Percentiles rank a stretch among this genome's conserved stretches.
Conservation (phyloP, 179 eudicot species). For the Beta lomatogona region DNA sequence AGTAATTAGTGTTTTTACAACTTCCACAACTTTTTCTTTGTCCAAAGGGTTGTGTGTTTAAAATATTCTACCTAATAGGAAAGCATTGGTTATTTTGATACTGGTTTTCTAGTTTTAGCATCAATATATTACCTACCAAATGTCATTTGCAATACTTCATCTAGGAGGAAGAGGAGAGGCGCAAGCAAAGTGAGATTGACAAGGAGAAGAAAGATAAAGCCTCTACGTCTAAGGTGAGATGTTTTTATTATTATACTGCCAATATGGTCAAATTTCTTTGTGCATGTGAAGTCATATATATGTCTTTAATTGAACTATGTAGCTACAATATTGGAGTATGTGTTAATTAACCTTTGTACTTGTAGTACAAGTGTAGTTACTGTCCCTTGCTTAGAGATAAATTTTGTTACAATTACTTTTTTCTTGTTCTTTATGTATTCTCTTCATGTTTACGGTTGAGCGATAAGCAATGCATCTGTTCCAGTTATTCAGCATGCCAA, state of each 20-base stretch:
- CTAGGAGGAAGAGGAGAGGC: slow-evolving; percentile 37
- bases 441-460: neutral
- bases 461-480: neutral
- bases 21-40: neutral
- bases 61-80: neutral
- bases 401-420: neutral
- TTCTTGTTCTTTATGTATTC: neutral
- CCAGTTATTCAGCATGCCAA: neutral
- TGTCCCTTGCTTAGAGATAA: neutral
- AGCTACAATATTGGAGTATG: too few relatives aligned
- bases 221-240: slow-evolving; percentile 33
- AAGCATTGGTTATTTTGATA: neutral
- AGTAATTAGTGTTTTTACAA: neutral
- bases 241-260: neutral
- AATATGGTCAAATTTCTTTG: neutral
- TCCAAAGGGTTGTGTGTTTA: neutral
- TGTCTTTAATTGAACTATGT: neutral
- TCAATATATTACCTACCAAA: neutral
- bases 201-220: slow-evolving; percentile 12
- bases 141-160: neutral
- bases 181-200: slow-evolving; percentile 22
- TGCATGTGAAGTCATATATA: neutral
- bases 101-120: neutral
- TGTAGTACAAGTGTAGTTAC: too few relatives aligned
- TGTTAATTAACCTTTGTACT: too few relatives aligned